Evolutionary conservation across 495 filamentous ascomycete genomes (phyloP), one percentile per base, ranked within the genome.

Genomic region (Chlorociboria aeruginascens): DNA sequence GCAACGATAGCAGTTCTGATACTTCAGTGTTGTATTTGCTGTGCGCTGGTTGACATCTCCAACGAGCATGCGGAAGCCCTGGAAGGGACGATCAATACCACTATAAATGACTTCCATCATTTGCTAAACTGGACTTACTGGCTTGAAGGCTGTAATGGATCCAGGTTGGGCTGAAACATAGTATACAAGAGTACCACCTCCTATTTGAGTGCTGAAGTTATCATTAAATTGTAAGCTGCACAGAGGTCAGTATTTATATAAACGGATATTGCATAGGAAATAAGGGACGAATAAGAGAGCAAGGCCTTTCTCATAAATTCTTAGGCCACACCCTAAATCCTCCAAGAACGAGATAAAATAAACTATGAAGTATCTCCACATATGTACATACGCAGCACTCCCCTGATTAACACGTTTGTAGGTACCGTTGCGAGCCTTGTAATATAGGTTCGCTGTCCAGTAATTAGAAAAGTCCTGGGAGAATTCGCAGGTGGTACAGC

Each of bases 31-130:
- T 43, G 60, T 53, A 35, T 45, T 28, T 2, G 7, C 13, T 33
- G 9, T 41, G 31, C 45, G 45, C 4, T 14, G 10, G 30, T 30
- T 59, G 16, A 63, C 65, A 56, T 69, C 64, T 9, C 68, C 68
- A 37, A 67, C 65, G 0, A 66, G 59, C 66, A 70, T 70, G 33
- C 68, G 62, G 60, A 70, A 70, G 12, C 68, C 66, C 49, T 48
- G 12, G 9, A 34, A 9, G 28, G 8, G 6, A 37, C 12, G 32
- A 12, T 35, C 72, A 29, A 12, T n/a, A 28, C 25, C 14, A 48
- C 14, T 1, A 35, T 6, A 11, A 52, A 59, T 61, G 10, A 43
- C 13, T 31, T 31, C 31, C 20, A 25, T 32, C 6, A 13, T 8
- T 42, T n/a, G 0, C 3, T 12, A 25, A 17, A 11, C 17, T 33